These are phyloP conservation scores for Epichloe hybrida DNA, from an alignment of 2,329 filamentous ascomycete species.

Conservation along the genomic window DNA sequence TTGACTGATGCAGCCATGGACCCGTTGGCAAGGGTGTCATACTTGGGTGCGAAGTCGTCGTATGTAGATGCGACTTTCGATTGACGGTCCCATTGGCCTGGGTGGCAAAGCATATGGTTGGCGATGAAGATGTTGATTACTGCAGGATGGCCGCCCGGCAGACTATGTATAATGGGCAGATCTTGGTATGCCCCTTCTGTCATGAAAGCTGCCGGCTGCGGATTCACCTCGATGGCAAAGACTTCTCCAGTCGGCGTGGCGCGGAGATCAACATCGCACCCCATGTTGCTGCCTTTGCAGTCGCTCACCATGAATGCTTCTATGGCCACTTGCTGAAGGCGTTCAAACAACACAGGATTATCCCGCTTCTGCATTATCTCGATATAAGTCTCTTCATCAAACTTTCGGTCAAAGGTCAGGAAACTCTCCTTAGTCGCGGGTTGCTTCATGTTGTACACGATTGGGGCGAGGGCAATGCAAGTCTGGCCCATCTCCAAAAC, in stretches of 20 bases:
- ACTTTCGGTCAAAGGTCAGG: neutral
- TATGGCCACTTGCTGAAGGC: neutral
- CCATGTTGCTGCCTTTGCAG: neutral
- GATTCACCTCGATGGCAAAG: constrained; percentile 1
- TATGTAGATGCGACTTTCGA: neutral
- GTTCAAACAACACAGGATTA: neutral
- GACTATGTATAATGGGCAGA: neutral
- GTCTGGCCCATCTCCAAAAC: neutral
- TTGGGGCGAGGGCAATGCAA: neutral
- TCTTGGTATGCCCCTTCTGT: neutral
- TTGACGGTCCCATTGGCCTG: neutral
- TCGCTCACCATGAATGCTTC: neutral
- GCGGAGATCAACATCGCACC: neutral
- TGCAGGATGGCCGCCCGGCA: neutral
- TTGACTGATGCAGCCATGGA: neutral
- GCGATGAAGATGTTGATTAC: neutral
- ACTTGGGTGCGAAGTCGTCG: neutral
- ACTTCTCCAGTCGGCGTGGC: neutral
- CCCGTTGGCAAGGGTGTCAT: accelerated
- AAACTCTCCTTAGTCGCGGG: neutral
- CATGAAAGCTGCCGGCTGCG: neutral
- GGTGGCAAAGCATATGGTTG: neutral
- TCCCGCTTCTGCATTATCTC: neutral
- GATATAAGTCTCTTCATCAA: neutral
- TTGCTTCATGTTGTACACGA: neutral